Percentiles rank a stretch among this genome's conserved stretches.
These are phyloP conservation scores for Apiotrichum gamsii DNA, from an alignment of 1,284 basidiomycete genomes.

Conservation along the genomic window DNA sequence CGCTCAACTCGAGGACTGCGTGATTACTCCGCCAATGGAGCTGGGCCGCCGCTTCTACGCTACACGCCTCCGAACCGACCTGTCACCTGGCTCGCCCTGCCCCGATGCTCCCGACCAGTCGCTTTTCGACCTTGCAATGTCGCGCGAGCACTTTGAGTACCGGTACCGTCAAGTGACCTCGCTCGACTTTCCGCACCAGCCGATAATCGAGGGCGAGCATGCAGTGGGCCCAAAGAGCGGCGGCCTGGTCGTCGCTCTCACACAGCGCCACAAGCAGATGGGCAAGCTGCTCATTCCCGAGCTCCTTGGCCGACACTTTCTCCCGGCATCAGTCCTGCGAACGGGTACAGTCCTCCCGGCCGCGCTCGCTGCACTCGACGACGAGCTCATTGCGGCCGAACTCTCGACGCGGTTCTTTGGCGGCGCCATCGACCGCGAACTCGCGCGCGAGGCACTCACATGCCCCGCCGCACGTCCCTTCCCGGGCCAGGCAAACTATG, in stretches of 20 bases:
- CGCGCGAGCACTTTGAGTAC: not conserved
- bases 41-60: conserved; percentile 23
- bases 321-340: conserved; percentile 24
- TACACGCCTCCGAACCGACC: conserved; percentile 18
- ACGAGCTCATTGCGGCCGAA: conserved; percentile 25
- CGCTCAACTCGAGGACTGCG: conserved; percentile 18
- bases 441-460: conserved; percentile 26
- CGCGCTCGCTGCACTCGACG: conserved; percentile 22
- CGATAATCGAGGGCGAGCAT: conserved; percentile 19
- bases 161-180: not conserved
- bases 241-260: conserved; percentile 18
- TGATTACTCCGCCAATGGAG: conserved; percentile 21
- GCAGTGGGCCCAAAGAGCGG: conserved; percentile 16
- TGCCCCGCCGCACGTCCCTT: conserved; percentile 8
- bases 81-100: conserved; percentile 22
- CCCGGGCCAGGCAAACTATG: conserved; percentile 21
- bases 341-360: conserved; percentile 23
- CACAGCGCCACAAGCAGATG: not conserved
- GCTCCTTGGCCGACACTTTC: conserved; percentile 17
- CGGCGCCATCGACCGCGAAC: conserved; percentile 3
- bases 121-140: not conserved
- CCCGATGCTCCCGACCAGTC: not conserved
- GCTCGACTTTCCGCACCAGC: conserved; percentile 14
- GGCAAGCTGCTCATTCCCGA: conserved; percentile 19
- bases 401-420: conserved; percentile 13